Evolutionary conservation across 208 protist genomes (phyloP), one percentile per base, ranked within the genome.

Genomic region (Crithidia sp.): DNA sequence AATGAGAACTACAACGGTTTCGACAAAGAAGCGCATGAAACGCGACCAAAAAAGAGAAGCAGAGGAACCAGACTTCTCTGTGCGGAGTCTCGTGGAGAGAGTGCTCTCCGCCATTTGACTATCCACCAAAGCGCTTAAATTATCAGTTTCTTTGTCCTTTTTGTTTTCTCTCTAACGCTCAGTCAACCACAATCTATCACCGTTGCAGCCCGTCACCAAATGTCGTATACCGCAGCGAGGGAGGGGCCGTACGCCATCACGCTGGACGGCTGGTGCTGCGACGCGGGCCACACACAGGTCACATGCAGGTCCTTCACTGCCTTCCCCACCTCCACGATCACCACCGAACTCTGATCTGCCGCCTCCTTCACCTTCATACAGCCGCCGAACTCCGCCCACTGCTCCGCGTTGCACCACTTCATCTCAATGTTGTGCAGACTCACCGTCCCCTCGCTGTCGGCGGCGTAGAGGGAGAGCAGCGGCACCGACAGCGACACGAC

Each of bases 391-490:
- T 73, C 44, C 37, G 60, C 37, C 74, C 84, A 82, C 61, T 66
- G 47, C 65, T 68, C 74, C 3, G 63, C 58, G 60, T 80, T 74
- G n/a, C 81, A 81, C 88, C 90, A 95, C 60, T 40, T 41, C 90
- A 93, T 93, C 45, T 87, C 83, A 10, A 90, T 68, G 67, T 88
- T 95, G 83, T 93, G 88, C 12, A 95, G 74, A 14, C 84, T 74
- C 37, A 95, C 45, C 5, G 83, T 87, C 9, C 90, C 90, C 57
- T 91, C 81, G 52, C 63, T 67, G 61, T 89, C 84, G 10, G 79
- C 82, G 14, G 84, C 57, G 82, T 91, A 93, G 9, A 93, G 55
- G 3, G 82, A 87, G 13, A 95, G 76, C 16, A 92, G 55, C 6
- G 89, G 86, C 4, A 79, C 59, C 3, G 77, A 39, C 16, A 87